Base-by-base conservation (phyloP, 768 basidiomycete species). In the Auriscalpium microsporum region DNA sequence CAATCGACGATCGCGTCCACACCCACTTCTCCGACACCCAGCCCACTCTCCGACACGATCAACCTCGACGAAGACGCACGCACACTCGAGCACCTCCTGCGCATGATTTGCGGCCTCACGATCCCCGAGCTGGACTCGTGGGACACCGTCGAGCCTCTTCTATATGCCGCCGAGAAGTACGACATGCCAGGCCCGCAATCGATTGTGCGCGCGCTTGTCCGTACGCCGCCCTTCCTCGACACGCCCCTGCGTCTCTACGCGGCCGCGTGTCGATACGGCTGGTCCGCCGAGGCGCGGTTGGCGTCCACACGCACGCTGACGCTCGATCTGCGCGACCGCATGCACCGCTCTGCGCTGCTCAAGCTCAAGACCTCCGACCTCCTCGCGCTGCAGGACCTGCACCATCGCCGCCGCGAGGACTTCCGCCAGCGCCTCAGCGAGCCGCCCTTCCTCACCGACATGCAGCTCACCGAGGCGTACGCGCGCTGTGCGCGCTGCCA, bases 151-250 rank as follows among this genome's bases (percentile, higher is more conserved):
- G 83, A 86, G 53, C 66, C 73, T 4, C 62, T 86, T n/a, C 68
- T 86, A 11, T 81, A 75, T 53, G 81, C 82, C 0, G 78, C 83
- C 0, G 83, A 86, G 63, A 84, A 84, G 62, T 86, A 86, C 64
- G 84, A 85, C 37, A 86, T 84, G 80, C 76, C 79, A 0, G 84
- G 84, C 0, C 81, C 83, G 1, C 70, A 73, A 56, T 82, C 81
- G 7, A 76, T 84, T 59, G 67, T 84, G 50, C 81, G 81, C 40
- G 76, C 81, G 36, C 73, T 80, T n/a, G 70, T 80, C 52, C 73
- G 77, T 65, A 78, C 78, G 0, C 78, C 77, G 1, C 68, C 75
- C 0, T 71, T 85, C 44, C 68, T 78, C 21, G 69, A 73, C 38
- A 69, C 79, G 45, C 77, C 81, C 0, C 68, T 84, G 16, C 75